Percentiles rank a stretch among this genome's conserved stretches.
These are phyloP conservation scores for Candida dubliniensis DNA, from an alignment of 1,139 yeast species.

Conservation along the genomic window DNA sequence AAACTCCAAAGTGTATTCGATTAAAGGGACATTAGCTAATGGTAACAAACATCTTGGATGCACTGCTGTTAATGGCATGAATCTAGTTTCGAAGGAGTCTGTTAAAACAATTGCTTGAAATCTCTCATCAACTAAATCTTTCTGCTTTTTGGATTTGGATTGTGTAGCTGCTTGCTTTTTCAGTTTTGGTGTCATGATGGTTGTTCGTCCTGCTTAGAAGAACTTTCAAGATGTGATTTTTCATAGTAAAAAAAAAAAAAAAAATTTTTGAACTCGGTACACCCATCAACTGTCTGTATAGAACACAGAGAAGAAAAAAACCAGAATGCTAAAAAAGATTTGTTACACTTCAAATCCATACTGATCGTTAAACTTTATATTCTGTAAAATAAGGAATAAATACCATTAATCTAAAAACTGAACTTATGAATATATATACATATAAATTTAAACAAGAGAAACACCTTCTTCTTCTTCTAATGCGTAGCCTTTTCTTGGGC, in stretches of 20 bases:
- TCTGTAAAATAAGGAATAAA: too few species aligned
- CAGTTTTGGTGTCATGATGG: constrained; percentile 22
- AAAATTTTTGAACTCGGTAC: background rate
- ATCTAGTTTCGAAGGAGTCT: constrained; percentile 88
- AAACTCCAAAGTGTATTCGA: constrained; percentile 93
- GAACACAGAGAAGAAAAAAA: too few species aligned
- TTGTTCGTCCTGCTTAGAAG: background rate
- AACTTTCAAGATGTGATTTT: background rate
- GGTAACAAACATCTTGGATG: constrained; percentile 90
- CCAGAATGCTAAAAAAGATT: too few species aligned
- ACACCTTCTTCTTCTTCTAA: background rate
- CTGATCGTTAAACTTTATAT: too few species aligned
- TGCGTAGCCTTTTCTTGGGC: background rate
- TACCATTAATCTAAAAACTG: too few species aligned
- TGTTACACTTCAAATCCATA: too few species aligned
- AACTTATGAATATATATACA: too few species aligned
- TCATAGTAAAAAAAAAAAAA: background rate
- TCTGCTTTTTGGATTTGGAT: constrained; percentile 43
- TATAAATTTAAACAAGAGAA: background rate
- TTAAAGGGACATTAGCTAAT: constrained; percentile 86
- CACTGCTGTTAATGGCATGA: constrained; percentile 85
- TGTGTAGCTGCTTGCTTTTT: constrained; percentile 47
- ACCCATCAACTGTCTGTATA: too few species aligned
- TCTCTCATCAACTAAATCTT: constrained; percentile 65
- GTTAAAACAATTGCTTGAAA: constrained; percentile 92